Conservation (phyloP, 805 yeast genomes). For the Ogataea trehalophila region DNA sequence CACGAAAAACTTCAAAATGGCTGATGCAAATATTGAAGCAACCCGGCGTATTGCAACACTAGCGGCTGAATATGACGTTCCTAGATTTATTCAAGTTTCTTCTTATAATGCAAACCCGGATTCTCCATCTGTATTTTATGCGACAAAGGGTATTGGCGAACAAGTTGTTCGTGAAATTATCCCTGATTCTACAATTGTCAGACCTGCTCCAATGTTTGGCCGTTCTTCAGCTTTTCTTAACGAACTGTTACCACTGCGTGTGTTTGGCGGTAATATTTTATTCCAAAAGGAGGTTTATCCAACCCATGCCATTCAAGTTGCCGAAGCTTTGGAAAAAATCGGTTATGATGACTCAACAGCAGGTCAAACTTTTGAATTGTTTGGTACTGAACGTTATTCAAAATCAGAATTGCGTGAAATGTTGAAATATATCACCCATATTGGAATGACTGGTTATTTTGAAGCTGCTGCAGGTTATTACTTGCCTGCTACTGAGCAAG, state of each 20-base stretch:
- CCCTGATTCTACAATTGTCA: constrained; percentile 78
- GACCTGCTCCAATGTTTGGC: constrained; percentile 81
- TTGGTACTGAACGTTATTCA: constrained; percentile 64
- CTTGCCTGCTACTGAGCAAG: constrained; percentile 37
- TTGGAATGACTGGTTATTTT: constrained; percentile 31
- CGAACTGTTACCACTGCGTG: constrained; percentile 49
- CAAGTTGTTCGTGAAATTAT: constrained; percentile 57
- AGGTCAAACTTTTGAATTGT: constrained; percentile 71
- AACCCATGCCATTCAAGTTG: constrained; percentile 73
- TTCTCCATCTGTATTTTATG: constrained; percentile 65
- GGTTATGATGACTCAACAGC: constrained; percentile 77
- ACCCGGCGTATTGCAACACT: constrained; percentile 75
- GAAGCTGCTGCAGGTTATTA: constrained; percentile 34
- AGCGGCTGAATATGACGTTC: constrained; percentile 61
- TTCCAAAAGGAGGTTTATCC: constrained; percentile 65
- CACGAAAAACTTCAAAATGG: constrained; percentile 78
- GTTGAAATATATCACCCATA: constrained; percentile 46
- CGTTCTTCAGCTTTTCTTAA: constrained; percentile 67
- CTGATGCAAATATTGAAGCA: constrained; percentile 77
- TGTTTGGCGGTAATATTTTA: constrained; percentile 62
- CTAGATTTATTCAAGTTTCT: constrained; percentile 75
- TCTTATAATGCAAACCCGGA: constrained; percentile 68
- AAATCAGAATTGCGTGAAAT: constrained; percentile 62
- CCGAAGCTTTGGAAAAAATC: constrained; percentile 70
- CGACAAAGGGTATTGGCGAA: constrained; percentile 79